phyloP scores from a whole-genome alignment of 1,139 yeast genomes.

The Candida sp. region DNA sequence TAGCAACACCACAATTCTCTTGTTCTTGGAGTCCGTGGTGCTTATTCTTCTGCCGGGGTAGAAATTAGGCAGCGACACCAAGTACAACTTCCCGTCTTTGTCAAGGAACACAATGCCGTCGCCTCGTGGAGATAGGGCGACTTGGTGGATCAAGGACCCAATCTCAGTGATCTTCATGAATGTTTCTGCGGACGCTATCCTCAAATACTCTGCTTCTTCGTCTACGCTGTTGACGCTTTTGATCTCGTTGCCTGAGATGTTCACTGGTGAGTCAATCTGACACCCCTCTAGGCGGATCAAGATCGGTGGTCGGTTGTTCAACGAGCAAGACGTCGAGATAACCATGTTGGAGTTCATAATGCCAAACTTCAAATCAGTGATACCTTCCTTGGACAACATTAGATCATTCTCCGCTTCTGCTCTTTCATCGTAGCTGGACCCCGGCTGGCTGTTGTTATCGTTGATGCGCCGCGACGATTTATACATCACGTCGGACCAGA shows the following conservation, averaged over 20 bases:
- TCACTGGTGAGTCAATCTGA: conserved; percentile 26
- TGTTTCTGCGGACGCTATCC: conserved; percentile 36
- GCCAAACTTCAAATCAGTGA: conserved; percentile 77
- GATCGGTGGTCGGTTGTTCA: conserved; percentile 40
- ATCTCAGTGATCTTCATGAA: conserved; percentile 68
- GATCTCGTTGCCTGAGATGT: conserved; percentile 16
- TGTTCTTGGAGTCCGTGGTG: conserved; percentile 23
- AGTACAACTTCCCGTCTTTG: conserved; percentile 74
- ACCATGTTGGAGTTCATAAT: conserved; percentile 36
- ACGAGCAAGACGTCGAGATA: conserved; percentile 40
- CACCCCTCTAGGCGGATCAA: conserved; percentile 42
- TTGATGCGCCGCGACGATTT: conserved; percentile 18
- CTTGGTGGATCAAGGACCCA: conserved; percentile 78
- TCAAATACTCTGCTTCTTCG: conserved; percentile 22
- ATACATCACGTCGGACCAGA: conserved; percentile 41
- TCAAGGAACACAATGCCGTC: conserved; percentile 85
- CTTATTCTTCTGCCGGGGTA: conserved; percentile 30
- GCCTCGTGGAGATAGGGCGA: conserved; percentile 83
- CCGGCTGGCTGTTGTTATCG: conserved; percentile 19
- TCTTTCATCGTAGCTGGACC: conserved; percentile 22
- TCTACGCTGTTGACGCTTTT: conserved; percentile 23
- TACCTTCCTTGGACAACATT: conserved; percentile 81
- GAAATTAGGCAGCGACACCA: conserved; percentile 67
- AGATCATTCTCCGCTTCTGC: conserved; percentile 31
- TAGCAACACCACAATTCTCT: conserved; percentile 66